phyloP scores from a whole-genome alignment of 2,329 filamentous ascomycete species.

The Coniochaeta sp. region DNA sequence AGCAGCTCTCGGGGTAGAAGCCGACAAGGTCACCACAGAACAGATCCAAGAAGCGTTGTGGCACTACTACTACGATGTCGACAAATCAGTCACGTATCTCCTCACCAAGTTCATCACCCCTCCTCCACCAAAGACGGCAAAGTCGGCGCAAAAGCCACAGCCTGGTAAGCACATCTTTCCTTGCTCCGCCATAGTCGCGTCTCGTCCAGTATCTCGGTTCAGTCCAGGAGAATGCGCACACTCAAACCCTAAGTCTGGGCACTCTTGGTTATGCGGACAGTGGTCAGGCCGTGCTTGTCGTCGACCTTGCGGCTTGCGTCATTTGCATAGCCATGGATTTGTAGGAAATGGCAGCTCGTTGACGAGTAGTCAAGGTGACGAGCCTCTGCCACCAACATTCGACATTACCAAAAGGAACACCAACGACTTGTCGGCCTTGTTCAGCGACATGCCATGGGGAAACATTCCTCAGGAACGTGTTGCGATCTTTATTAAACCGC shows the following conservation, averaged over 20 bases:
- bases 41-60: constrained; percentile 88
- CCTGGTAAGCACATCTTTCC: constrained; percentile 6
- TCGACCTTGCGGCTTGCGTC: background rate
- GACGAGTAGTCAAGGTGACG: constrained; percentile 10
- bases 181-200: background rate
- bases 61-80: constrained; percentile 93
- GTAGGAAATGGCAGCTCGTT: constrained; percentile 7
- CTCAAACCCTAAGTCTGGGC: background rate
- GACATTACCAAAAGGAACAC: background rate
- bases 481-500: constrained; percentile 54
- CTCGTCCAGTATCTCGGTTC: background rate
- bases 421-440: constrained; percentile 41
- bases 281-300: background rate
- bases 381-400: background rate
- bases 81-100: constrained; percentile 76
- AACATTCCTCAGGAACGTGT: constrained; percentile 59
- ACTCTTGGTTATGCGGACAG: background rate
- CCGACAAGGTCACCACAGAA: constrained; percentile 44
- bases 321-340: background rate
- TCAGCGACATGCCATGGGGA: constrained; percentile 81
- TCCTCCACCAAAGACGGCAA: constrained; percentile 29
- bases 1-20: constrained; percentile 53
- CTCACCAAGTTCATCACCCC: constrained; percentile 53
- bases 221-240: background rate
- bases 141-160: constrained; percentile 14